These are phyloP conservation scores for Daedaleopsis sinensis DNA, from an alignment of 768 basidiomycete species.

Conservation along the genomic window DNA sequence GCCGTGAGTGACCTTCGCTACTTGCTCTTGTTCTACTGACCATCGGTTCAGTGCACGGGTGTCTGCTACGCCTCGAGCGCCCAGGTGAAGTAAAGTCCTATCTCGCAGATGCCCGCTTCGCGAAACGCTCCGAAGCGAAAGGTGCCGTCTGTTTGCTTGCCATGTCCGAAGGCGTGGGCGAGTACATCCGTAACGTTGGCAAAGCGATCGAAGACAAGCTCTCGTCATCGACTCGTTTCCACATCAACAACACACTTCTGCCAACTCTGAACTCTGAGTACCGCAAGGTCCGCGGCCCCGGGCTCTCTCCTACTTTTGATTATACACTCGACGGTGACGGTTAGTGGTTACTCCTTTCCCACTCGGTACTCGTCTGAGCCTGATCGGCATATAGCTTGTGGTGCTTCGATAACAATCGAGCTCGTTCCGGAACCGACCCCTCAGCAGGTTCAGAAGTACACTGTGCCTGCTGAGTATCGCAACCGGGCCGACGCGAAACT, in stretches of 20 bases:
- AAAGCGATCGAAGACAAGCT: conserved; percentile 48
- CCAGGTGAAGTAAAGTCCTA: conserved; percentile 56
- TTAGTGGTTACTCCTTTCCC: conserved; percentile 29
- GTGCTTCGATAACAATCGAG: conserved; percentile 51
- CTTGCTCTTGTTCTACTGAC: conserved; percentile 3
- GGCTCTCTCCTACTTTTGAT: conserved; percentile 43
- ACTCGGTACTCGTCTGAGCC: background rate
- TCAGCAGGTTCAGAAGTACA: conserved; percentile 46
- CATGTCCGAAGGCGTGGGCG: conserved; percentile 61
- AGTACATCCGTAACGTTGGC: conserved; percentile 52
- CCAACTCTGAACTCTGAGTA: conserved; percentile 51
- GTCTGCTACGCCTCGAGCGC: conserved; percentile 59
- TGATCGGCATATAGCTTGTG: conserved; percentile 46
- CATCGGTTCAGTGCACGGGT: conserved; percentile 54
- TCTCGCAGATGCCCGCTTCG: conserved; percentile 64
- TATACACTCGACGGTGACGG: conserved; percentile 54
- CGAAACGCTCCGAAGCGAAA: conserved; percentile 67
- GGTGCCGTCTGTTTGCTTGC: conserved; percentile 67
- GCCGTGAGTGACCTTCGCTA: conserved; percentile 41
- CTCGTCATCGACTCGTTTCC: conserved; percentile 45
- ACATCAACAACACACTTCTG: conserved; percentile 48
- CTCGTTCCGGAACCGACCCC: conserved; percentile 36
- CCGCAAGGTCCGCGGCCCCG: conserved; percentile 40
- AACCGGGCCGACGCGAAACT: conserved; percentile 64
- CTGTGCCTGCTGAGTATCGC: conserved; percentile 52